A percentile compares a stretch with the other conserved stretches of the same genome.
Conservation (phyloP, 2,329 filamentous ascomycete species). For the Ceratocystis huliohia region DNA sequence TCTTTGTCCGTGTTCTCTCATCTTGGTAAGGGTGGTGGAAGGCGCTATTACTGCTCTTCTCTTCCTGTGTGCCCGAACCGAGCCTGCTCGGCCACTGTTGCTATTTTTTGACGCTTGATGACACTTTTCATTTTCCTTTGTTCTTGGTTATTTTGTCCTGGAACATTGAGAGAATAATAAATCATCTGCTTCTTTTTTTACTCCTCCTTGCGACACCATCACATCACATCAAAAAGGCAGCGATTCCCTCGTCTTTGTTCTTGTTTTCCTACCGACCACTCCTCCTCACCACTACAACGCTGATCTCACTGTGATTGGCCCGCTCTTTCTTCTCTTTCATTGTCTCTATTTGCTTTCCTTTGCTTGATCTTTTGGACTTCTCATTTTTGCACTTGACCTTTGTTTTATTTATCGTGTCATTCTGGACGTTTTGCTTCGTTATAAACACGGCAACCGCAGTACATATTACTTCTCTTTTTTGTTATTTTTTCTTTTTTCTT, state of each 20-base stretch:
- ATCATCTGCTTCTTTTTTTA: not conserved
- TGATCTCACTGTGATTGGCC: not conserved
- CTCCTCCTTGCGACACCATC: not conserved
- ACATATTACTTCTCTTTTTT: not conserved
- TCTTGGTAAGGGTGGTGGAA: no score
- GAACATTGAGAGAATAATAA: no score
- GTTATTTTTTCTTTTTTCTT: not conserved
- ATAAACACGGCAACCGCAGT: no score
- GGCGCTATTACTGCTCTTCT: not conserved
- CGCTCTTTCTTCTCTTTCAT: not conserved
- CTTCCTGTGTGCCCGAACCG: not conserved
- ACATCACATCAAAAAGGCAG: slow-evolving; percentile 9
- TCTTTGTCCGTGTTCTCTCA: not conserved
- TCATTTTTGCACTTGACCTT: not conserved
- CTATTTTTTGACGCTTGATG: slow-evolving; percentile 10
- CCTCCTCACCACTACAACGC: not conserved
- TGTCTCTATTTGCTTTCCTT: not conserved
- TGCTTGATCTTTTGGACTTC: not conserved
- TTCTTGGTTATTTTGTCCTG: not conserved
- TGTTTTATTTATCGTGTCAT: slow-evolving; percentile 5
- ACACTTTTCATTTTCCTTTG: slow-evolving; percentile 9
- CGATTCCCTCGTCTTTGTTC: slow-evolving; percentile 6
- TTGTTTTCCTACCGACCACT: not conserved
- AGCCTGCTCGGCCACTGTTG: not conserved
- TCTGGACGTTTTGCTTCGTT: slow-evolving; percentile 4